phyloP scores from a whole-genome alignment of 2,329 filamentous ascomycete species.

The Xylaria arbuscula region DNA sequence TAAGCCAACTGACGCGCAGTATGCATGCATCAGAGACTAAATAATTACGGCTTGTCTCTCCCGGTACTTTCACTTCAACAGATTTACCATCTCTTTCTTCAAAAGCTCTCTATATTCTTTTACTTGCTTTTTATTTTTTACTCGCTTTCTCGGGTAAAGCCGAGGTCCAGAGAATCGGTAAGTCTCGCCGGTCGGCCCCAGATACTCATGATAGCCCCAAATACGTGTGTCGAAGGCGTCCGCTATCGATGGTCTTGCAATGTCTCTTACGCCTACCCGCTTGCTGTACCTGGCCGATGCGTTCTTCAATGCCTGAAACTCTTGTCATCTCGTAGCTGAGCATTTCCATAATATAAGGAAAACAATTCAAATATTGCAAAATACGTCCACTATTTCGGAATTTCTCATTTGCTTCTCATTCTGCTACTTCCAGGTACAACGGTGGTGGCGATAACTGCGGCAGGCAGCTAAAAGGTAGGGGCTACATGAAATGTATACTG shows the following conservation, averaged over 20 bases:
- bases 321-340: background rate
- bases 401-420: background rate
- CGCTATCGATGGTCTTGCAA: slow-evolving; percentile 28
- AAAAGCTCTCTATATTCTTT: background rate
- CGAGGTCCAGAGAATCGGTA: slow-evolving; percentile 21
- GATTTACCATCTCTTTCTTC: slow-evolving; percentile 1
- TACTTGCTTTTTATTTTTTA: background rate
- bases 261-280: slow-evolving; percentile 2
- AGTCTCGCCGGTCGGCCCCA: slow-evolving; percentile 32
- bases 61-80: slow-evolving; percentile 8
- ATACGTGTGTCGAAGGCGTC: slow-evolving; percentile 27
- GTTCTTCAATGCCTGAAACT: background rate
- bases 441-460: slow-evolving; percentile 14
- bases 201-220: background rate
- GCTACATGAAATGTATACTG: slow-evolving; percentile 8
- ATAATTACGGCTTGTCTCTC: background rate
- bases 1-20: slow-evolving; percentile 16
- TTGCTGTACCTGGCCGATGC: background rate
- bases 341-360: background rate
- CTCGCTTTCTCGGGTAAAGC: slow-evolving; percentile 12
- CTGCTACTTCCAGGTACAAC: background rate
- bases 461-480: slow-evolving; percentile 24
- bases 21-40: background rate
- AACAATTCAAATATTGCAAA: background rate
- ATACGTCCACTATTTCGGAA: background rate